Conservation (phyloP, 345 rosid genomes). For the Populus davidiana region DNA sequence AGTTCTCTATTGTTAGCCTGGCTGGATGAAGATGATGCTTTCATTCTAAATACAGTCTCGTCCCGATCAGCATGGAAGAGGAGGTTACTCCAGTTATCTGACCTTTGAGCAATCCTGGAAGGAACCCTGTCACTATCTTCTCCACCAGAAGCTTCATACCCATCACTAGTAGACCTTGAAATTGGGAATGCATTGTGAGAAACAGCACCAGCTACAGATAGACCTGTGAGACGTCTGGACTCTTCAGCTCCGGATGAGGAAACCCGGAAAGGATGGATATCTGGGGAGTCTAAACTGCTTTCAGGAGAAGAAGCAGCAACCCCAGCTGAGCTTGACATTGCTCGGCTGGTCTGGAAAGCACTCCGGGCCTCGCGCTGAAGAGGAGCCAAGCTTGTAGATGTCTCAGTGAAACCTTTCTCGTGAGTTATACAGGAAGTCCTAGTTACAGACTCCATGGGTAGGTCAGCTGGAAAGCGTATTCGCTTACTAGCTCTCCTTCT, state of each 20-base stretch:
- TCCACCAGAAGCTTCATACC: slow-evolving; percentile 95
- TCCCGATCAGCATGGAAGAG: slow-evolving; percentile 46
- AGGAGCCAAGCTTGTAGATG: slow-evolving; percentile 74
- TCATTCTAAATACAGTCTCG: slow-evolving; percentile 44
- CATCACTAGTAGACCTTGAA: slow-evolving; percentile 90
- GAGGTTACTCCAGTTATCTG: slow-evolving; percentile 58
- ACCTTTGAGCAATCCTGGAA: slow-evolving; percentile 60
- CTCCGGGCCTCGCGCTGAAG: slow-evolving; percentile 93
- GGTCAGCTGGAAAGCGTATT: slow-evolving; percentile 67
- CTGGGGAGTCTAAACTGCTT: slow-evolving; percentile 93
- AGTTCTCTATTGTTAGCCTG: slow-evolving; percentile 38
- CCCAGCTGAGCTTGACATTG: slow-evolving; percentile 75
- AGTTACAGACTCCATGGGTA: slow-evolving; percentile 57
- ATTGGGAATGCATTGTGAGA: slow-evolving; percentile 65
- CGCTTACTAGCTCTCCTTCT: slow-evolving; percentile 67
- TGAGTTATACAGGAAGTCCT: slow-evolving; percentile 35
- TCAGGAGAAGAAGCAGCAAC: slow-evolving; percentile 85
- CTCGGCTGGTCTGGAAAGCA: slow-evolving; percentile 86
- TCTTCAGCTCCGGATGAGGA: slow-evolving; percentile 80
- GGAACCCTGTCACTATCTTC: slow-evolving; percentile 96
- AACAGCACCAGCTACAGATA: slow-evolving; percentile 45
- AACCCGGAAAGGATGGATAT: slow-evolving; percentile 80
- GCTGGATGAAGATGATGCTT: slow-evolving; percentile 47
- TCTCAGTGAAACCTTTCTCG: slow-evolving; percentile 48
- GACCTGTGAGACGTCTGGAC: slow-evolving; percentile 51